Evolutionary conservation across 495 filamentous ascomycete species (phyloP).

Genomic region (Penicillium parvum): DNA sequence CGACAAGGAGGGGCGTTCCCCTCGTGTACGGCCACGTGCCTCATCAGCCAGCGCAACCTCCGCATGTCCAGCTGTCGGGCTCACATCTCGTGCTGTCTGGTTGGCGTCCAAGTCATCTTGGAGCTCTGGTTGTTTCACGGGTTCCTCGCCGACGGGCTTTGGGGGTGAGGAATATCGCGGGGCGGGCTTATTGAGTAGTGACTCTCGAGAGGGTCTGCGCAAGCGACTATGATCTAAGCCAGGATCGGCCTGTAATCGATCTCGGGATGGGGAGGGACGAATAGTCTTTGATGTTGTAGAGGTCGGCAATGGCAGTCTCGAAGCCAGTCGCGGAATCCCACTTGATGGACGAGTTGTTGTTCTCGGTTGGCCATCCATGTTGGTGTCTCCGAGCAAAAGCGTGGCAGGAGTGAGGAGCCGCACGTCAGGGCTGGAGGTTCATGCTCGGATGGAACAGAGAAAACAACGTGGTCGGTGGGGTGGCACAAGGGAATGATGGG

Average conservation of each 20-base stretch:
- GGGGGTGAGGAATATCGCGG: slow-evolving; percentile 26
- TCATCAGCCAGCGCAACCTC: slow-evolving; percentile 19
- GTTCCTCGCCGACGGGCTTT: slow-evolving; percentile 14
- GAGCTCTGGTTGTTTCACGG: slow-evolving; percentile 16
- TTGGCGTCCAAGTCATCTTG: slow-evolving; percentile 14
- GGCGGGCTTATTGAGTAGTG: slow-evolving; percentile 35
- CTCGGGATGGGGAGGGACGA: slow-evolving; percentile 43
- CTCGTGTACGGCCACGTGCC: slow-evolving; percentile 28
- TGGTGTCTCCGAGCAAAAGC: slow-evolving; percentile 1
- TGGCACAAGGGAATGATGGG: background rate
- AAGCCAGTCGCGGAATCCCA: slow-evolving; percentile 40
- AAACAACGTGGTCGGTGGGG: slow-evolving; percentile 12
- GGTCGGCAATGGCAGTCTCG: slow-evolving; percentile 41
- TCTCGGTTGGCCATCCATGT: slow-evolving; percentile 36
- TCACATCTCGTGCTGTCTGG: slow-evolving; percentile 17
- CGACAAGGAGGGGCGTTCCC: slow-evolving; percentile 52
- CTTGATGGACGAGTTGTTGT: slow-evolving; percentile 26
- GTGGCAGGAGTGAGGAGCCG: slow-evolving; percentile 2
- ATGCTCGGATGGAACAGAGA: slow-evolving; percentile 1
- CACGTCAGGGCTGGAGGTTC: slow-evolving; percentile 9
- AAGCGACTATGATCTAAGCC: slow-evolving; percentile 35
- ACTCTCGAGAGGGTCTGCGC: slow-evolving; percentile 39
- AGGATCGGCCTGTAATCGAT: slow-evolving; percentile 38
- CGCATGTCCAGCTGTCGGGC: slow-evolving; percentile 13
- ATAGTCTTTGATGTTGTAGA: slow-evolving; percentile 31